phyloP scores from a whole-genome alignment of 164 flowering plant species.

The Aristolochia fimbriata region DNA sequence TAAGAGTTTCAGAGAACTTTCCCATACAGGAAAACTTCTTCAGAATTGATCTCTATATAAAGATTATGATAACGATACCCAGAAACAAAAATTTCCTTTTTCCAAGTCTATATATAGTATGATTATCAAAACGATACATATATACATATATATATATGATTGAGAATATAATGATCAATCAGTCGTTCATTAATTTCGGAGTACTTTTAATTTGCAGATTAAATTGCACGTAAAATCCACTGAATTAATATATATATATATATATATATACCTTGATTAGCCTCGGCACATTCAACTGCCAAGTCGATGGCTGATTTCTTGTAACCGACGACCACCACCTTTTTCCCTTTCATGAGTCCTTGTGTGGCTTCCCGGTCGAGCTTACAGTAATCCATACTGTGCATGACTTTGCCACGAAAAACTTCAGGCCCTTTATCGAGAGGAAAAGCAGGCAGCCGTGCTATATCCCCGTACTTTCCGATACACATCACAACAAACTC shows the following conservation, averaged over 20 bases:
- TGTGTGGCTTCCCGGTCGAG: slow-evolving; percentile 48
- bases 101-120: neutral
- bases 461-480: slow-evolving; percentile 83
- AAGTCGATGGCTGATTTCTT: slow-evolving; percentile 90
- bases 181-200: too few relatives aligned
- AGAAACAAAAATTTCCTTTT: neutral
- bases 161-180: too few relatives aligned
- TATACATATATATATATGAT: neutral
- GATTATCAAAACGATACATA: too few relatives aligned
- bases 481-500: slow-evolving; percentile 70
- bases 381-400: slow-evolving; percentile 74
- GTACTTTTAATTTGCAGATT: too few relatives aligned
- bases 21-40: neutral
- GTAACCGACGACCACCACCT: slow-evolving; percentile 74
- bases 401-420: slow-evolving; percentile 75
- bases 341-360: slow-evolving; percentile 54
- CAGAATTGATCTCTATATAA: neutral
- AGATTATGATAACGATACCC: neutral
- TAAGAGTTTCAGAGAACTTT: neutral
- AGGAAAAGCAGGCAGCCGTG: slow-evolving; percentile 52
- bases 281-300: slow-evolving; percentile 74
- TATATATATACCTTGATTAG: slow-evolving; percentile 58
- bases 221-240: too few relatives aligned
- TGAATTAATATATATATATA: neutral
- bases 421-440: slow-evolving; percentile 55